These are phyloP conservation scores for Lasiosphaeris hirsuta DNA, from an alignment of 495 filamentous ascomycete genomes.

Conservation along the genomic window DNA sequence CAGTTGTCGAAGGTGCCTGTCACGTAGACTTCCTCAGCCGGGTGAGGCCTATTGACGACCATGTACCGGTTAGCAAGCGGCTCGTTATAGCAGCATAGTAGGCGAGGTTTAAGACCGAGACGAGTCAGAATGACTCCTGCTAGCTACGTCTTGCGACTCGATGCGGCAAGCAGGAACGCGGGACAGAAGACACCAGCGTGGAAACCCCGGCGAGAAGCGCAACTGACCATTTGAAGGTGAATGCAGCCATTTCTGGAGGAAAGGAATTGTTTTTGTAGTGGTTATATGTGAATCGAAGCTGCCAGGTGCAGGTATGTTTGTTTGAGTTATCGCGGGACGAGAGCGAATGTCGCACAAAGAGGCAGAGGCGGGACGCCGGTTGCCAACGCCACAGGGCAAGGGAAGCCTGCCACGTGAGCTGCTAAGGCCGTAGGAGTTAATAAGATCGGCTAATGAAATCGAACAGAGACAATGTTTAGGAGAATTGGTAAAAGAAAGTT, in stretches of 20 bases:
- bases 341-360: too few species aligned
- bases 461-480: not conserved
- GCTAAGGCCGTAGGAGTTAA: too few species aligned
- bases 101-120: constrained; percentile 8
- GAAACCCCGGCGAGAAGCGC: not conserved
- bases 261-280: not conserved
- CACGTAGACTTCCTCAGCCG: constrained; percentile 83
- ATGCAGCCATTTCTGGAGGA: constrained; percentile 43
- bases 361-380: too few species aligned
- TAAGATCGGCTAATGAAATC: too few species aligned
- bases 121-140: constrained; percentile 19
- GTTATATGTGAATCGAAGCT: not conserved
- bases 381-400: too few species aligned
- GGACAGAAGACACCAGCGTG: not conserved
- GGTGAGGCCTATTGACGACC: constrained; percentile 57
- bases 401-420: too few species aligned
- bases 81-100: constrained; percentile 19
- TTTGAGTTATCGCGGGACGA: not conserved
- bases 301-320: too few species aligned
- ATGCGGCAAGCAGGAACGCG: constrained; percentile 5
- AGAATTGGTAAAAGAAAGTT: not conserved
- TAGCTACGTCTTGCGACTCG: constrained; percentile 10
- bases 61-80: constrained; percentile 21
- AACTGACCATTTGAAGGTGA: constrained; percentile 54
- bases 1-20: constrained; percentile 96